phyloP scores from a whole-genome alignment of 75 land plant genomes.

The Cunninghamia lanceolata region DNA sequence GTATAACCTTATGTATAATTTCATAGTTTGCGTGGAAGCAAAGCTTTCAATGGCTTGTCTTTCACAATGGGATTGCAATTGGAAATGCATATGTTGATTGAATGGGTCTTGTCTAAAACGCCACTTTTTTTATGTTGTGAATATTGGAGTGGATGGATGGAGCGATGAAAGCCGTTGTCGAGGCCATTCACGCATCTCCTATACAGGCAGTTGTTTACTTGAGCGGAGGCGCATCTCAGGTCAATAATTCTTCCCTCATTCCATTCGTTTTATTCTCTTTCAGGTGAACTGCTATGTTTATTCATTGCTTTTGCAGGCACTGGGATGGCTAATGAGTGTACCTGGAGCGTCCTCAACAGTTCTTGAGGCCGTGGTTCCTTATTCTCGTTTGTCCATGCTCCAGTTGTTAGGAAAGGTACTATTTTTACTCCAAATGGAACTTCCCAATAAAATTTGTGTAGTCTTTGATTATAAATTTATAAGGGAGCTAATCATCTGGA shows the following conservation, averaged over 20 bases:
- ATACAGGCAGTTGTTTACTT: conserved; percentile 76
- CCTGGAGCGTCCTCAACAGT: conserved; percentile 93
- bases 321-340: conserved; percentile 81
- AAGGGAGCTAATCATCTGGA: neutral
- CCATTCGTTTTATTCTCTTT: neutral
- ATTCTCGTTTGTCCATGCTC: conserved; percentile 73
- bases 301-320: conserved; percentile 42
- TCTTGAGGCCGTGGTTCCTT: conserved; percentile 83
- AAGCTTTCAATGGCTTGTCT: no score
- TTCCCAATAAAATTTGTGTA: neutral
- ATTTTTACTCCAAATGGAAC: neutral
- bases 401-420: conserved; percentile 81
- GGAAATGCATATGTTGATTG: no score
- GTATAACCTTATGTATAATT: no score
- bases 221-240: conserved; percentile 94
- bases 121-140: no score
- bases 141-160: neutral
- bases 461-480: neutral
- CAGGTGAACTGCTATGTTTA: neutral
- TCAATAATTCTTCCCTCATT: conserved; percentile 4
- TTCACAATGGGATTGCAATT: no score
- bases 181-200: conserved; percentile 71
- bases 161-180: conserved; percentile 42
- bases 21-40: no score
- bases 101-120: no score